Base-by-base conservation (phyloP, 208 protist species). In the Leishmania mexicana region DNA sequence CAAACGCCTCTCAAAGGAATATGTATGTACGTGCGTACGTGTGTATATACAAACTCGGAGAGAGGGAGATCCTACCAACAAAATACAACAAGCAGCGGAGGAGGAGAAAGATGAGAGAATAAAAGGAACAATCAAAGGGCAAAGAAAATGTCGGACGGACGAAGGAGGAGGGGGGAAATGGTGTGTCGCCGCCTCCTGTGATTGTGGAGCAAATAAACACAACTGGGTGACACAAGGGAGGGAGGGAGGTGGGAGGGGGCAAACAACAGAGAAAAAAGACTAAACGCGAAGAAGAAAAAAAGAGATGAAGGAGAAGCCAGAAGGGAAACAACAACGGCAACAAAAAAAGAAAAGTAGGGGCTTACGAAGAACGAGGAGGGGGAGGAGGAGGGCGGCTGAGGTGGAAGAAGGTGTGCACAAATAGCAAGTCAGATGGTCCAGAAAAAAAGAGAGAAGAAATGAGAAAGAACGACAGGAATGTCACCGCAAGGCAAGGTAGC, bases 391-490 rank as follows among this genome's bases (percentile, higher is more conserved):
- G 10, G 21, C 7, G 62, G 13, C 2, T 6, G 3, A 1, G 28
- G 1, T 31, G 4, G 28, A 8, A 45, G 49, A 17, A 21, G 28
- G 51, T 62, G 31, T 28, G 15, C 45, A 75, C 47, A 75, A 49
- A 3, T 19, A 75, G 73, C 4, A 1, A 64, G 73, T 17, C 17
- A n/a, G 21, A 45, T 42, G 5, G 42, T 60, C 19, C 11, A 4
- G 54, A 31, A 51, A 8, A 42, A 70, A 17, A 53, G 68, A n/a
- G 35, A 21, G 4, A 40, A n/a, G 31, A 60, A 24, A 35, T 3
- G 24, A 78, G 38, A 78, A 78, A 1, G 45, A 73, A 54, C 10
- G 13, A 24, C 13, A 57, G 71, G 40, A 75, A 73, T 73, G 42
- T 62, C 15, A 42, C 31, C 21, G 67, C 2, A 78, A 31, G 49